phyloP scores from a whole-genome alignment of 176 grass and related monocot genomes.

The Phoenix roebelenii region DNA sequence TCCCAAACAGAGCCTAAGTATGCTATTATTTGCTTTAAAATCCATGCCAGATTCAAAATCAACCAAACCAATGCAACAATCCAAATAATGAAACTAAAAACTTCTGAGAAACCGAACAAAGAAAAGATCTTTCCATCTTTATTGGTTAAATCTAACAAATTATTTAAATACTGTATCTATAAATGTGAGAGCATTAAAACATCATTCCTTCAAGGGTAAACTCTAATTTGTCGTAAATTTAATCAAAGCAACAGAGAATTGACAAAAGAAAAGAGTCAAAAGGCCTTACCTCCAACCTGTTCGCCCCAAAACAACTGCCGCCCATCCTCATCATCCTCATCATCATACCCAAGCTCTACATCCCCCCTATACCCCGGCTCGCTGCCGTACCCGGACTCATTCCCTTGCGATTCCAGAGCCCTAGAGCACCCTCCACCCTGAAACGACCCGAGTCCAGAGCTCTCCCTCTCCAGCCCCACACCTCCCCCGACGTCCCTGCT shows the following conservation, averaged over 20 bases:
- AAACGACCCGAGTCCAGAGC: constrained; percentile 25
- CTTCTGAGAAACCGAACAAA: no score
- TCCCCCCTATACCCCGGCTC: constrained; percentile 72
- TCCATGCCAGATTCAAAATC: no score
- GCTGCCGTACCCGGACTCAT: constrained; percentile 68
- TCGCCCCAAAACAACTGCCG: constrained; percentile 60
- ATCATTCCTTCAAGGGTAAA: no score
- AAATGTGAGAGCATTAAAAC: no score
- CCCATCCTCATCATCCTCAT: constrained; percentile 65
- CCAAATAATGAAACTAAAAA: no score
- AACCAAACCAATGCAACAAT: no score
- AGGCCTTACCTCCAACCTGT: constrained; percentile 47
- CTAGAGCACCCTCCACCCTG: constrained; percentile 7
- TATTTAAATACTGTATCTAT: no score
- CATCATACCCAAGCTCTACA: constrained; percentile 67
- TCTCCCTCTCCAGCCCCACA: constrained; percentile 32
- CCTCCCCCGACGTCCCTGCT: not conserved
- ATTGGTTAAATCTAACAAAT: no score
- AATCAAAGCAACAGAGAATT: constrained; percentile 6
- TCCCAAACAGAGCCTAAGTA: no score
- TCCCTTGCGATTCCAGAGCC: constrained; percentile 24
- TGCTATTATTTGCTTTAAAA: no score
- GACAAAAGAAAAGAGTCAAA: not conserved
- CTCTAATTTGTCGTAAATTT: no score
- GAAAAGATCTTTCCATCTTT: no score